Base-by-base conservation (phyloP, 345 rosid species). In the Rhizophora mangle region DNA sequence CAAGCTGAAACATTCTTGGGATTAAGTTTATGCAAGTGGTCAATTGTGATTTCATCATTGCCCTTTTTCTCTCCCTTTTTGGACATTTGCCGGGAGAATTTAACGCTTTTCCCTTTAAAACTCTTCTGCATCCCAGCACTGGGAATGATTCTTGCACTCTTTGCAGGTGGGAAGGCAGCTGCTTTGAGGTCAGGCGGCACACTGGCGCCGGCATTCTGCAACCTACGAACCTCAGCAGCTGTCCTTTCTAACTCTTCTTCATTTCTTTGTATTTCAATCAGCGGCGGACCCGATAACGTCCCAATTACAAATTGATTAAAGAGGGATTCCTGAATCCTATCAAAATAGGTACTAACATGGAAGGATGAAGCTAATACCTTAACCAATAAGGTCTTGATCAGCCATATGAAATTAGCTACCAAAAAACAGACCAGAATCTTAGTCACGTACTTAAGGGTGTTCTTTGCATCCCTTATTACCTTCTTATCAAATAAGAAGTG, bases 331-430 rank as follows among this genome's bases (percentile, higher is more conserved):
- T 88, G 97, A 77, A 94, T 94, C 72, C 98, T 72, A 63, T 94
- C 98, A 16, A 94, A 94, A 71, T 94, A 94, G 0, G 98, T 89
- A 52, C 96, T 91, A 0, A 94, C 97, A 59, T 94, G 98, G 71
- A 94, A 94, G 0, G 93, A 88, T 4, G 96, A 94, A 5, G 99
- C 97, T 6, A 95, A 68, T 0, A 86, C 93, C 74, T 95, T 92
- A 8, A 95, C 90, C 70, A 89, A 82, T 13, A 95, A 70, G 5
- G 96, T 95, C 84, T 95, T 95, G n/a, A 89, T 63, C 36, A 95
- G 76, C 97, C 99, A 95, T 10, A 95, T 58, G 66, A 84, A 71
- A 10, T 85, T 88, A 4, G 85, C 86, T 0, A 88, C 78, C 76
- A 92, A 54, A 69, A 92, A 86, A 73, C 97, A 92, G 0, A 89